A percentile compares a stretch with the other conserved stretches of the same genome.
Conservation (phyloP, 257 asterid species). For the Echites panduratus region DNA sequence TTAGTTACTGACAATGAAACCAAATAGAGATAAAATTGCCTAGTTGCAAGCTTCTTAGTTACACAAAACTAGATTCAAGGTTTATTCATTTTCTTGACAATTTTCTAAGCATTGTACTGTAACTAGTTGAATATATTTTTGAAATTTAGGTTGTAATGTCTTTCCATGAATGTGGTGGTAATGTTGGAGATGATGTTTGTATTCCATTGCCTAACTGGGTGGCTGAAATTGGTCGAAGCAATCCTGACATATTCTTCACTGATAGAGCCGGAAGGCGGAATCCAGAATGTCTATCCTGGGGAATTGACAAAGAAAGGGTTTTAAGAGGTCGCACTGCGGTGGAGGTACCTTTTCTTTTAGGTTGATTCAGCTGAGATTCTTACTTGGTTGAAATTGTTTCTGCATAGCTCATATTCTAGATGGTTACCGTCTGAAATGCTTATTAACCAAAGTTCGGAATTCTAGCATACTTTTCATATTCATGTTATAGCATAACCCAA, state of each 20-base stretch:
- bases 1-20: neutral
- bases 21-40: no score
- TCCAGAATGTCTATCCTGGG: conserved; percentile 95
- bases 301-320: conserved; percentile 86
- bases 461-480: no score
- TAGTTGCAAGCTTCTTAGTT: no score
- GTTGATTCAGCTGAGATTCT: conserved; percentile 53
- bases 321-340: conserved; percentile 83
- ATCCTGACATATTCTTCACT: conserved; percentile 88
- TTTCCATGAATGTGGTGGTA: conserved; percentile 89
- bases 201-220: conserved; percentile 88
- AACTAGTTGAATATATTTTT: conserved; percentile 16
- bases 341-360: conserved; percentile 44
- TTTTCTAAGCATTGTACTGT: conserved; percentile 14
- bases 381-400: neutral
- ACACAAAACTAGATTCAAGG: no score
- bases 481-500: no score
- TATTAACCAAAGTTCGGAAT: no score
- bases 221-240: conserved; percentile 76
- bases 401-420: neutral
- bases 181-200: conserved; percentile 80
- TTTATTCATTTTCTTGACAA: conserved; percentile 10
- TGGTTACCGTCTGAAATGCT: neutral
- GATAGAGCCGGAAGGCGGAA: conserved; percentile 81
- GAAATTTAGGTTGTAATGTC: conserved; percentile 71